Evolutionary conservation across 2,329 filamentous ascomycete species (phyloP).

Genomic region (Cercospora sp.): DNA sequence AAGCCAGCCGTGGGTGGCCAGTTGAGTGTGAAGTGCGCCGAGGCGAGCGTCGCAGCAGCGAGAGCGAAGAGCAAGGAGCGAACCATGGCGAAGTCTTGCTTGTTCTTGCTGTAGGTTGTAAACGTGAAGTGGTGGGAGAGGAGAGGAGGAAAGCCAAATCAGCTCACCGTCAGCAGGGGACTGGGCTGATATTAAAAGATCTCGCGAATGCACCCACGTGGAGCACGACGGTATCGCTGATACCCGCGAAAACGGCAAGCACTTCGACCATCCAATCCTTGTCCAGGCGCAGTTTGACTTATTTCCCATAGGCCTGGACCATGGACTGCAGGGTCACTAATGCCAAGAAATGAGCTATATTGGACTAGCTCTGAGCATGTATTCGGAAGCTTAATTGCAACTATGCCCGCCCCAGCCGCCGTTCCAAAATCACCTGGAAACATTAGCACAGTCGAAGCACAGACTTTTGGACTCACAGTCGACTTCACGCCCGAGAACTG

Average conservation of each 20-base stretch:
- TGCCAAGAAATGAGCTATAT: background rate
- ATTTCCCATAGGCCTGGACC: slow-evolving; percentile 11
- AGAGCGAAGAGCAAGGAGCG: slow-evolving; percentile 31
- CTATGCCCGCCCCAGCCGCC: background rate
- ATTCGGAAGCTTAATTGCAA: slow-evolving; percentile 9
- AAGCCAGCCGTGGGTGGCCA: slow-evolving; percentile 40
- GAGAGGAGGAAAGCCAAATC: slow-evolving; percentile 4
- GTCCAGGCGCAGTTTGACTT: background rate
- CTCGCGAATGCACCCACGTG: slow-evolving; percentile 6
- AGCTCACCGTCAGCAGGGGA: slow-evolving; percentile 1
- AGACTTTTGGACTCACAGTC: background rate
- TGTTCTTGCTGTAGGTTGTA: background rate
- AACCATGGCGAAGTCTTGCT: slow-evolving; percentile 24
- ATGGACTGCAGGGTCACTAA: background rate
- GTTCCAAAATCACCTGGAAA: background rate
- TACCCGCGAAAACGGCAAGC: background rate
- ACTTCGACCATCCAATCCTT: background rate
- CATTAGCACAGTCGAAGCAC: background rate
- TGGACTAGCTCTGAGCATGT: background rate
- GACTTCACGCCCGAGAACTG: background rate
- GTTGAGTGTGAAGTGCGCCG: slow-evolving; percentile 47
- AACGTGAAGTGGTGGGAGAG: slow-evolving; percentile 1
- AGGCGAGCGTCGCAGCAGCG: slow-evolving; percentile 34
- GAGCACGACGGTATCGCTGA: background rate
- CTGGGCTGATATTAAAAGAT: background rate